These are phyloP conservation scores for Trypanosoma theileri DNA, from an alignment of 208 protist genomes.

Conservation along the genomic window DNA sequence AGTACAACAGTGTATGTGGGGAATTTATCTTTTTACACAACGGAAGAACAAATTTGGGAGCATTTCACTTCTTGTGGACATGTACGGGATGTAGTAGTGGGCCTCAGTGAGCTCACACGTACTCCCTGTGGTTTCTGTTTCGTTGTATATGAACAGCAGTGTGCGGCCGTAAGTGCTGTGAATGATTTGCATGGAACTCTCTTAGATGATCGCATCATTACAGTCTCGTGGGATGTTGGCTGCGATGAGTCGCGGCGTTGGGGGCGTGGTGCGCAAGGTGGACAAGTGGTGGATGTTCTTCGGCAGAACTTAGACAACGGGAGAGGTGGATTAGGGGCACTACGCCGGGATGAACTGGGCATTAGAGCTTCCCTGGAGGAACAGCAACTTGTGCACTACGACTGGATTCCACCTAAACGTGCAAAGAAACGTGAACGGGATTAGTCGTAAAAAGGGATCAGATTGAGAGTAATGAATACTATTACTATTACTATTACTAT, in stretches of 20 bases:
- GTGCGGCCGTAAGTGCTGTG: conserved; percentile 91
- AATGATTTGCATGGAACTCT: conserved; percentile 73
- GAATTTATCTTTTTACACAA: conserved; percentile 98
- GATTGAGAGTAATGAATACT: not conserved
- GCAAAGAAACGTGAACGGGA: conserved; percentile 11
- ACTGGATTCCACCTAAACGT: conserved; percentile 58
- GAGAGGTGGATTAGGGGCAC: conserved; percentile 88
- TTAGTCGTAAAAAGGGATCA: not conserved
- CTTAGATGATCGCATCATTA: conserved; percentile 80
- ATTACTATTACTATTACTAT: no score
- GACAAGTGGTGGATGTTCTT: conserved; percentile 93
- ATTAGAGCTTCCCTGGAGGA: conserved; percentile 45
- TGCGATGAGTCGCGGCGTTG: conserved; percentile 72
- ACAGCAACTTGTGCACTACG: conserved; percentile 59
- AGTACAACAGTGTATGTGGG: conserved; percentile 97
- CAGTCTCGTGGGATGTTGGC: conserved; percentile 89
- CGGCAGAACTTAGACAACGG: conserved; percentile 90
- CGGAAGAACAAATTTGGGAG: conserved; percentile 95
- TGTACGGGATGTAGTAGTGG: conserved; percentile 97
- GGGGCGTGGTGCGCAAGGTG: conserved; percentile 83
- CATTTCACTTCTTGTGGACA: conserved; percentile 94
- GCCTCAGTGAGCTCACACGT: conserved; percentile 92
- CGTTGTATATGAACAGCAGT: conserved; percentile 94
- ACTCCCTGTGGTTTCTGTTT: conserved; percentile 99
- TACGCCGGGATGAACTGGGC: conserved; percentile 70